phyloP scores from a whole-genome alignment of 2,329 filamentous ascomycete species.

The Colletotrichum cordylinicola region DNA sequence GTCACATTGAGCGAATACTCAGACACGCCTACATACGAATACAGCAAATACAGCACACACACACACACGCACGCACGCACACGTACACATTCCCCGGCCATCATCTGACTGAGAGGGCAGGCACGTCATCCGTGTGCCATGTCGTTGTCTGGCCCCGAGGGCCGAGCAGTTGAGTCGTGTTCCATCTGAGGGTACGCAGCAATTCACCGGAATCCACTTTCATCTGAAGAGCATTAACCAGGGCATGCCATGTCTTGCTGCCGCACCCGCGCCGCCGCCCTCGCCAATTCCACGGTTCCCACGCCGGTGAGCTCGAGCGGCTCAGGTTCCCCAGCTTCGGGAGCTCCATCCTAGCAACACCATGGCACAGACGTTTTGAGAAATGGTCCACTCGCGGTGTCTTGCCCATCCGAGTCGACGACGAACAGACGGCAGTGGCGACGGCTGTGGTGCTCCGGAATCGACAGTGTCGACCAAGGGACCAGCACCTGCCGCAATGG shows the following conservation, averaged over 20 bases:
- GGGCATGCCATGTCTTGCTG: not conserved
- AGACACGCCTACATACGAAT: not conserved
- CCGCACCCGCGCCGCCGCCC: not conserved
- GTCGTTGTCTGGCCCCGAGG: not conserved
- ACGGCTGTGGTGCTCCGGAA: not conserved
- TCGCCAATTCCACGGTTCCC: not conserved
- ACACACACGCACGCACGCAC: not conserved
- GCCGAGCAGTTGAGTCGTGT: not conserved
- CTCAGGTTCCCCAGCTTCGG: not conserved
- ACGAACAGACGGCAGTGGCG: not conserved
- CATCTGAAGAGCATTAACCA: not conserved
- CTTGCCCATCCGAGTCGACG: not conserved
- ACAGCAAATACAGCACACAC: not conserved
- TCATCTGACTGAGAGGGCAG: not conserved
- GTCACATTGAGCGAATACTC: slow-evolving; percentile 11
- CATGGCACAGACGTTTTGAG: not conserved
- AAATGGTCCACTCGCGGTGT: not conserved
- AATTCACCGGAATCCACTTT: slow-evolving; percentile 3
- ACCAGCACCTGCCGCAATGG: not conserved
- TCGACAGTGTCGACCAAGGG: not conserved
- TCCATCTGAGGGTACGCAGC: not conserved
- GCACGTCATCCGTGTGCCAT: not conserved
- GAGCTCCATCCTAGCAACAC: not conserved
- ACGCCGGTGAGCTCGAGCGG: not conserved
- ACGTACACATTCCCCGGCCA: not conserved